phyloP scores from a whole-genome alignment of 495 filamentous ascomycete species.

The Penicilliopsis zonata region DNA sequence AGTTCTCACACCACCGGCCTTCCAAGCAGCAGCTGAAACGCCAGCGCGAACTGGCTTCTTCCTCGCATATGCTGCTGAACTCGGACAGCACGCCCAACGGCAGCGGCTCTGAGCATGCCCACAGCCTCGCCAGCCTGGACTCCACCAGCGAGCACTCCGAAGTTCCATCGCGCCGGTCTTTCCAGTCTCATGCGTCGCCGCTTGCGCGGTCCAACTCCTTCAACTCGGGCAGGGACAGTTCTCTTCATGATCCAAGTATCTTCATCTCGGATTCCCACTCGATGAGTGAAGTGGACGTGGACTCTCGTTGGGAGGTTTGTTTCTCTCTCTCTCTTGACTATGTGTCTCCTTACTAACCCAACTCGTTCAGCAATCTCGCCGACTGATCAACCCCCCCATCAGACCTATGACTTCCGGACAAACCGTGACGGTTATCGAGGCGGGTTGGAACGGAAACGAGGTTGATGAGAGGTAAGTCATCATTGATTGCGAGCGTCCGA shows the following conservation, averaged over 20 bases:
- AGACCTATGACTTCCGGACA: slow-evolving; percentile 26
- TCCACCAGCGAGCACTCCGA: slow-evolving; percentile 7
- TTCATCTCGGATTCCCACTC: slow-evolving; percentile 20
- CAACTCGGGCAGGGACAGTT: slow-evolving; percentile 20
- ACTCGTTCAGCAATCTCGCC: slow-evolving; percentile 25
- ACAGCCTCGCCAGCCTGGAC: slow-evolving; percentile 23
- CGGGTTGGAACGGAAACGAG: slow-evolving; percentile 13
- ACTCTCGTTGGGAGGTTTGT: slow-evolving; percentile 32
- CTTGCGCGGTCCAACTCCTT: slow-evolving; percentile 27
- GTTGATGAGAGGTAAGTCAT: slow-evolving; percentile 27
- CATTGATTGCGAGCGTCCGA: not conserved
- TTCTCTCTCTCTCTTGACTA: not conserved
- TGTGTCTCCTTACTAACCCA: slow-evolving; percentile 2
- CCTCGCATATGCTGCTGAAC: slow-evolving; percentile 32
- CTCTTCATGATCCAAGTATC: slow-evolving; percentile 10
- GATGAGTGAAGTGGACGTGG: slow-evolving; percentile 27
- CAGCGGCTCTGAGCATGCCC: slow-evolving; percentile 12
- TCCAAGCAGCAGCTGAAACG: slow-evolving; percentile 65
- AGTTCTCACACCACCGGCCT: slow-evolving; percentile 78
- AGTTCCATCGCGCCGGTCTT: slow-evolving; percentile 21
- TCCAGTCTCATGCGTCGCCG: slow-evolving; percentile 25
- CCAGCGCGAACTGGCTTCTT: slow-evolving; percentile 63
- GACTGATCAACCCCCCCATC: slow-evolving; percentile 21
- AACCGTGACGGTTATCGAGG: slow-evolving; percentile 13
- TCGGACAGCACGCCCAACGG: slow-evolving; percentile 34